Conservation (phyloP, 2,329 filamentous ascomycete genomes). For the Aspergillus brunneoviolaceus region DNA sequence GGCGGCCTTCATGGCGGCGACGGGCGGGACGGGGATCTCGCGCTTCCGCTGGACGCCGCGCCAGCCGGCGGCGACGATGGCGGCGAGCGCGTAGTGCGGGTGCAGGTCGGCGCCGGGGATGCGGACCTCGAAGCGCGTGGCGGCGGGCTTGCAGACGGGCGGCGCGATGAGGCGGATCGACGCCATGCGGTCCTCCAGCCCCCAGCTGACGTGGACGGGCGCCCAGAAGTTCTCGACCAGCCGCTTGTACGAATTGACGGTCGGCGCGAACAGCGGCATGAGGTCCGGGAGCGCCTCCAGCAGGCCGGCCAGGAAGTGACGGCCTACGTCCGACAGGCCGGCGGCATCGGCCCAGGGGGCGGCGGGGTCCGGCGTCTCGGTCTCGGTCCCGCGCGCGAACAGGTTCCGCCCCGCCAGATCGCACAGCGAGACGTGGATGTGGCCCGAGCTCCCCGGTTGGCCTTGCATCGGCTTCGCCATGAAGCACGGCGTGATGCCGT, state of each 20-base stretch:
- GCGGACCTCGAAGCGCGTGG: constrained; percentile 25
- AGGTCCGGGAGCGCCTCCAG: constrained; percentile 85
- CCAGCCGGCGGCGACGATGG: constrained; percentile 88
- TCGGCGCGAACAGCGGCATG: constrained; percentile 91
- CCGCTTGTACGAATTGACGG: constrained; percentile 94
- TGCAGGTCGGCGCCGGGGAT: constrained; percentile 75
- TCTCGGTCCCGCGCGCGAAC: constrained; percentile 63
- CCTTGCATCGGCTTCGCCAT: constrained; percentile 95
- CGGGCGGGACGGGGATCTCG: constrained; percentile 74
- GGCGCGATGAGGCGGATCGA: constrained; percentile 85
- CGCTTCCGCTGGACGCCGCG: constrained; percentile 89
- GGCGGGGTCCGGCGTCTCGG: constrained; percentile 58
- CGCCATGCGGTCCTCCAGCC: constrained; percentile 86
- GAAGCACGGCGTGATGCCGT: constrained; percentile 91
- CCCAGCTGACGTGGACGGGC: constrained; percentile 94
- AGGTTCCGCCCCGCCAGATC: constrained; percentile 77
- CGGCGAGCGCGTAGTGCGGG: constrained; percentile 78
- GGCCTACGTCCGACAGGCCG: constrained; percentile 80
- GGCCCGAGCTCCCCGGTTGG: constrained; percentile 87
- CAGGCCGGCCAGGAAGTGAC: constrained; percentile 87
- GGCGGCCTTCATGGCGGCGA: constrained; percentile 70
- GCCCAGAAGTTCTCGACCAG: constrained; percentile 99
- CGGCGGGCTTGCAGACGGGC: constrained; percentile 75
- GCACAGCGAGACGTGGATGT: constrained; percentile 87
- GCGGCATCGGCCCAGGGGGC: constrained; percentile 72